phyloP scores from a whole-genome alignment of 257 asterid species.

The Solanum peruvianum region DNA sequence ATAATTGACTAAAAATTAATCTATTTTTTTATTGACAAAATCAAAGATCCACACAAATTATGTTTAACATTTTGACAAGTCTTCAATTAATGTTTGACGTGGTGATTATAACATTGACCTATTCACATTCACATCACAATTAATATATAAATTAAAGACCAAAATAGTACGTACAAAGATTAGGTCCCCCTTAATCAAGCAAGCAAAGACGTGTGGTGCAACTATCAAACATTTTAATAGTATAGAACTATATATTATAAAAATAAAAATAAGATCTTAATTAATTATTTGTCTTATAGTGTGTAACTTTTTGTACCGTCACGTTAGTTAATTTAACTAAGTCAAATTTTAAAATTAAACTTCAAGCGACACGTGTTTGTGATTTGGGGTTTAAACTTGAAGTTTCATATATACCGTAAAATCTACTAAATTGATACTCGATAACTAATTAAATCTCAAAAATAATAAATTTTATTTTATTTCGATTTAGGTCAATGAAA shows the following conservation, averaged over 20 bases:
- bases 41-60: not conserved
- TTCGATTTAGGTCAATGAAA: too few species aligned
- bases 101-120: not conserved
- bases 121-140: not conserved
- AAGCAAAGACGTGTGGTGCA: not conserved
- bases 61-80: not conserved
- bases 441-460: rapidly evolving
- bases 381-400: too few species aligned
- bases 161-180: not conserved
- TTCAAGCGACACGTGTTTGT: not conserved
- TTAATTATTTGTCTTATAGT: not conserved
- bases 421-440: too few species aligned
- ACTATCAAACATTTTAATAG: not conserved
- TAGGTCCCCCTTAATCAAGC: not conserved
- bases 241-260: not conserved
- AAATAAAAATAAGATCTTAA: not conserved
- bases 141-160: not conserved
- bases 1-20: not conserved
- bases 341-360: not conserved
- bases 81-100: not conserved
- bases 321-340: not conserved
- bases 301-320: not conserved
- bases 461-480: too few species aligned
- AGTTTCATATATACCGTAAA: too few species aligned
- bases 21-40: not conserved